phyloP scores from a whole-genome alignment of 352 stramenopile species.

The Phytophthora ohioensis region DNA sequence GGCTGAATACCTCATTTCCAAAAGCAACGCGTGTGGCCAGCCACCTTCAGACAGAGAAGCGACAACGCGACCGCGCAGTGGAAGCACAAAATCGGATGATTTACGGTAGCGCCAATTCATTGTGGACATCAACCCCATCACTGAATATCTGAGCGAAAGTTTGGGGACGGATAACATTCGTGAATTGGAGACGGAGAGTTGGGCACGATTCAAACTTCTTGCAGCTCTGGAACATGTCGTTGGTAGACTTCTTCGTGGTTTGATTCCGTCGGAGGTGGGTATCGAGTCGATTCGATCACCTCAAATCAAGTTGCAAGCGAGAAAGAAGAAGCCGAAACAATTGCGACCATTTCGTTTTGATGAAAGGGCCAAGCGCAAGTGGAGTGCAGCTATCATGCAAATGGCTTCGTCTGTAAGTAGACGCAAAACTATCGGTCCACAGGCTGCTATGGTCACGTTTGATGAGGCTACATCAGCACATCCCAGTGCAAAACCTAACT shows the following conservation, averaged over 20 bases:
- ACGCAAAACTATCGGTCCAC: conserved; percentile 14
- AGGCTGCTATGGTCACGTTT: background rate
- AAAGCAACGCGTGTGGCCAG: conserved; percentile 46
- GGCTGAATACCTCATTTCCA: conserved; percentile 54
- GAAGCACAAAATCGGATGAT: conserved; percentile 15
- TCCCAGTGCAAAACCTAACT: conserved; percentile 10
- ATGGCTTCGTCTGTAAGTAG: conserved; percentile 30
- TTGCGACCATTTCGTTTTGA: conserved; percentile 31
- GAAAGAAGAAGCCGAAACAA: conserved; percentile 17
- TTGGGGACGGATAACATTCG: conserved; percentile 42
- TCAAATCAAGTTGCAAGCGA: background rate
- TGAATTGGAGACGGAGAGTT: conserved; percentile 69
- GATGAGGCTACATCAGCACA: background rate
- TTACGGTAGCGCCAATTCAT: conserved; percentile 49
- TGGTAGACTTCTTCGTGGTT: conserved; percentile 2
- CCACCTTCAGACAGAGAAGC: conserved; percentile 19
- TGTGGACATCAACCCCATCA: conserved; percentile 58
- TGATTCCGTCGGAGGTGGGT: conserved; percentile 14
- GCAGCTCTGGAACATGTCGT: conserved; percentile 44
- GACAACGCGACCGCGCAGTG: conserved; percentile 32
- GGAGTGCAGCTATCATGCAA: conserved; percentile 33
- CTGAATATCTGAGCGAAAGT: conserved; percentile 41
- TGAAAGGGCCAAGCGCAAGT: conserved; percentile 24
- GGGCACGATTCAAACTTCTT: conserved; percentile 59
- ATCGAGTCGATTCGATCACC: background rate